A percentile compares a stretch with the other conserved stretches of the same genome.
phyloP scores from a whole-genome alignment of 495 filamentous ascomycete species.

The Aspergillus sclerotiicarbonarius region DNA sequence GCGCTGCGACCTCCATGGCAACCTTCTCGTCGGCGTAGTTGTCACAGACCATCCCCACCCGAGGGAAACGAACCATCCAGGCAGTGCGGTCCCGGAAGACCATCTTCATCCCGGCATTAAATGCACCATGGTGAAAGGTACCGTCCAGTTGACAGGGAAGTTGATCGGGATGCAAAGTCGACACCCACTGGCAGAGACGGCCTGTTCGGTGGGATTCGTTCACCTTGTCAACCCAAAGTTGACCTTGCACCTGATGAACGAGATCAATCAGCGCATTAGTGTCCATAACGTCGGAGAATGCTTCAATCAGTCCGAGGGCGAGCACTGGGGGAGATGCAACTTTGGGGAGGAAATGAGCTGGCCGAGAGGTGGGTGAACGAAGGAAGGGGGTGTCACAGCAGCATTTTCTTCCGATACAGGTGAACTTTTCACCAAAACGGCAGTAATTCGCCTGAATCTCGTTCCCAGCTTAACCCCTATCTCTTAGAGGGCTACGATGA shows the following conservation, averaged over 20 bases:
- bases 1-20: conserved; percentile 37
- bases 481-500: too few species aligned
- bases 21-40: conserved; percentile 41
- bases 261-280: conserved; percentile 27
- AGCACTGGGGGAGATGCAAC: neutral
- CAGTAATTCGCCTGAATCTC: too few species aligned
- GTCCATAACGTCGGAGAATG: conserved; percentile 20
- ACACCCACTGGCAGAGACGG: conserved; percentile 36
- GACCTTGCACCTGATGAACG: conserved; percentile 21
- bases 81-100: conserved; percentile 31
- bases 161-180: conserved; percentile 34
- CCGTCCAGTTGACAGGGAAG: conserved; percentile 34
- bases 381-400: neutral
- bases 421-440: too few species aligned
- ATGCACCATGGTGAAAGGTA: conserved; percentile 35
- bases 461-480: too few species aligned
- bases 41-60: conserved; percentile 30
- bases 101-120: conserved; percentile 35
- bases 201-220: conserved; percentile 30
- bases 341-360: neutral
- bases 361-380: neutral
- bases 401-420: too few species aligned
- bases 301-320: neutral
- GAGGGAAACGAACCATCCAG: conserved; percentile 42
- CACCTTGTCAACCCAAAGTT: conserved; percentile 36